A percentile compares a stretch with the other conserved stretches of the same genome.
phyloP scores from a whole-genome alignment of 1,284 basidiomycete species.

The Xerocomus tenax region DNA sequence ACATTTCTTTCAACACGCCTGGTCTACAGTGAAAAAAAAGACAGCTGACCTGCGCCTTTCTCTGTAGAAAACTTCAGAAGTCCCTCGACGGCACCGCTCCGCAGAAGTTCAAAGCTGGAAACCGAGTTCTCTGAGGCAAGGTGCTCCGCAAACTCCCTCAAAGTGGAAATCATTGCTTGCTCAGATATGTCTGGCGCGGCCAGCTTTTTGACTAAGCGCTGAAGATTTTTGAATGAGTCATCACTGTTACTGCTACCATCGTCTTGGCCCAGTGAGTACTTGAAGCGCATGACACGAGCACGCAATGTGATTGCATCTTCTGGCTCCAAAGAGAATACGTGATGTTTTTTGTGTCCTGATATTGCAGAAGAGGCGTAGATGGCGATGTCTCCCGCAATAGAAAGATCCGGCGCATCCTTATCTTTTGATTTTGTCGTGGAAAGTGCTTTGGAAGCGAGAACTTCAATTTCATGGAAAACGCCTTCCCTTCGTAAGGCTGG shows the following conservation, averaged over 20 bases:
- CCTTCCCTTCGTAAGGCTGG: conserved; percentile 87
- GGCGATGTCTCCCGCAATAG: conserved; percentile 33
- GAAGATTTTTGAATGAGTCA: conserved; percentile 57
- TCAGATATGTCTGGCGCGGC: conserved; percentile 50
- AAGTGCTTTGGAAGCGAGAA: conserved; percentile 56
- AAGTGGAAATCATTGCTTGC: conserved; percentile 53
- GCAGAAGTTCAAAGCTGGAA: conserved; percentile 91
- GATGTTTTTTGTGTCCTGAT: conserved; percentile 58
- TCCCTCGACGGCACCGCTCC: conserved; percentile 87
- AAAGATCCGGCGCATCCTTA: conserved; percentile 37
- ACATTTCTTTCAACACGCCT: conserved; percentile 10
- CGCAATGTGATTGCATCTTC: conserved; percentile 87
- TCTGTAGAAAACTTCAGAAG: conserved; percentile 78
- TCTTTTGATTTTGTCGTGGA: conserved; percentile 49
- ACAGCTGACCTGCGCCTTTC: conserved; percentile 32
- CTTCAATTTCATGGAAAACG: conserved; percentile 86
- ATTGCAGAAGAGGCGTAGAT: conserved; percentile 36
- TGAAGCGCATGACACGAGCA: conserved; percentile 76
- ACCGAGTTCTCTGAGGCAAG: conserved; percentile 78
- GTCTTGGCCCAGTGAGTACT: conserved; percentile 56
- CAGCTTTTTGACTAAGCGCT: conserved; percentile 57
- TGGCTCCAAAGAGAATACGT: conserved; percentile 62
- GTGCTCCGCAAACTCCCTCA: conserved; percentile 67
- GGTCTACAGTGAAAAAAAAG: conserved; percentile 1
- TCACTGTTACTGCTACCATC: conserved; percentile 55